Conservation (phyloP, 1,139 yeast species). For the Yamadazyma blattariae region DNA sequence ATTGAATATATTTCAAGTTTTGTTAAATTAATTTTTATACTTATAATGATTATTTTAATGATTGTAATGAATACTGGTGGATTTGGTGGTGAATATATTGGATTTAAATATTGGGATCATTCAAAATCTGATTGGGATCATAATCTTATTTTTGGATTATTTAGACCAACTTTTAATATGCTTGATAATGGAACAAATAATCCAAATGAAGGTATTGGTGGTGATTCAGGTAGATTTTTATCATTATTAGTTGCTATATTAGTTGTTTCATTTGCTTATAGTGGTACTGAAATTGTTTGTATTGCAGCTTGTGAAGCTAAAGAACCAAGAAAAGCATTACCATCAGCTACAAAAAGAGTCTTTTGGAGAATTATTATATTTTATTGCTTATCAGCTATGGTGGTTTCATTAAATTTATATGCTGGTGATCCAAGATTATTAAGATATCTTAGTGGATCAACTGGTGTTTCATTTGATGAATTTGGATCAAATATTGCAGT, state of each 20-base stretch:
- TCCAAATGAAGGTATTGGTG: constrained; percentile 51
- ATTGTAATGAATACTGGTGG: constrained; percentile 55
- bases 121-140: constrained; percentile 47
- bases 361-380: constrained; percentile 70
- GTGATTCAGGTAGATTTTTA: constrained; percentile 60
- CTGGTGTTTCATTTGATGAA: constrained; percentile 25
- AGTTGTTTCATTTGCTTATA: constrained; percentile 69
- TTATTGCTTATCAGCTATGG: constrained; percentile 67
- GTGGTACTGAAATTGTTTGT: constrained; percentile 80
- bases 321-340: constrained; percentile 75
- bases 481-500: constrained; percentile 31
- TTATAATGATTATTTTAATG: constrained; percentile 61
- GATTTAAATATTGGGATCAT: constrained; percentile 66
- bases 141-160: constrained; percentile 62
- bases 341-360: constrained; percentile 73
- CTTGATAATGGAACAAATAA: constrained; percentile 49
- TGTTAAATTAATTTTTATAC: constrained; percentile 53
- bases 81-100: constrained; percentile 49
- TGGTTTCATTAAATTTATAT: constrained; percentile 68
- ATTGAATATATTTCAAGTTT: constrained; percentile 65
- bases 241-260: constrained; percentile 63
- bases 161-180: constrained; percentile 66
- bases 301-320: constrained; percentile 86
- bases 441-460: constrained; percentile 43
- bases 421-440: constrained; percentile 73